phyloP scores from a whole-genome alignment of 2,329 filamentous ascomycete species.

The Ceratocystis diversiconidia region DNA sequence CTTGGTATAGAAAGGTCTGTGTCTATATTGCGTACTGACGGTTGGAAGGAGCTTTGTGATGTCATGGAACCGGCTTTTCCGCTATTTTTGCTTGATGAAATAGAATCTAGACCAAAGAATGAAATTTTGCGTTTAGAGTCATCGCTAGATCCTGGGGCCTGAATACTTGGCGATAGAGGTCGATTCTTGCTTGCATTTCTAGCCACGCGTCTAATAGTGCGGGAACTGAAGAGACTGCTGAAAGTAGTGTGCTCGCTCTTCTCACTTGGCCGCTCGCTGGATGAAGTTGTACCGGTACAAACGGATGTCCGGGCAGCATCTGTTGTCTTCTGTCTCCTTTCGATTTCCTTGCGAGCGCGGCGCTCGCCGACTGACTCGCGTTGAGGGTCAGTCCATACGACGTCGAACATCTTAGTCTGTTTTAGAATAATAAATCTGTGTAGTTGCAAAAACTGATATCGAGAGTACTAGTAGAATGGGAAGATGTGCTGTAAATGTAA shows the following conservation, averaged over 20 bases:
- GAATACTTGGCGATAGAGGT: conserved; percentile 17
- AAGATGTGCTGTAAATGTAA: not conserved
- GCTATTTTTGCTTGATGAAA: conserved; percentile 6
- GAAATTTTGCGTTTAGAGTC: not conserved
- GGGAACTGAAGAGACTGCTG: conserved; percentile 30
- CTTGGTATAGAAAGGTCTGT: conserved; percentile 4
- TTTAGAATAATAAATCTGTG: not conserved
- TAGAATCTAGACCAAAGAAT: conserved; percentile 16
- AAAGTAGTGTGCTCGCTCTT: conserved; percentile 26
- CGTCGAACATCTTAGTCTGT: conserved; percentile 37
- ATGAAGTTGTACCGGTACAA: conserved; percentile 30
- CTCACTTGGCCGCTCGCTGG: conserved; percentile 18
- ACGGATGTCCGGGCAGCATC: conserved; percentile 25
- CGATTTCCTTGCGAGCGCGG: conserved; percentile 34
- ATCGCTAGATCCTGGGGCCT: conserved; percentile 11
- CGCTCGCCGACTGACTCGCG: conserved; percentile 40
- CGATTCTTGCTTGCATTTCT: conserved; percentile 19
- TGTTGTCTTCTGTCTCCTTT: conserved; percentile 23
- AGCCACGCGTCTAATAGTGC: conserved; percentile 26
- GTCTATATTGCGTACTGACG: conserved; percentile 6
- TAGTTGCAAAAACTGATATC: not conserved
- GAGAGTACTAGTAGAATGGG: not conserved
- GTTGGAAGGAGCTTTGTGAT: conserved; percentile 13
- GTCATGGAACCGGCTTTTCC: conserved; percentile 12
- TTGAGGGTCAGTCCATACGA: conserved; percentile 43